phyloP scores from a whole-genome alignment of 352 stramenopile species.

The Phytophthora agathidicida region DNA sequence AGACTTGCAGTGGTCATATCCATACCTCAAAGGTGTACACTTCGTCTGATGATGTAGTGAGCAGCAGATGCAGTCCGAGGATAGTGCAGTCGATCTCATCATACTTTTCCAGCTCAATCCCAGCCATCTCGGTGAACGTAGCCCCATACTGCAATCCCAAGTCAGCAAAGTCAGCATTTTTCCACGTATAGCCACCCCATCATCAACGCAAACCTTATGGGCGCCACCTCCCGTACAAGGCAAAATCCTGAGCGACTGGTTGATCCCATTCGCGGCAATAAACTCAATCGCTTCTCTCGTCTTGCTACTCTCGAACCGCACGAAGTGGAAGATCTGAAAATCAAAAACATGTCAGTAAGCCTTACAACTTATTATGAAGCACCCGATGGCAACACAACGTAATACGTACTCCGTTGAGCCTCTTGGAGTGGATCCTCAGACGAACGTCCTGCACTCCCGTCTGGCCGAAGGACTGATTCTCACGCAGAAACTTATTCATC shows the following conservation, averaged over 20 bases:
- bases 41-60: slow-evolving; percentile 96
- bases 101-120: slow-evolving; percentile 85
- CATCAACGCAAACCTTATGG: slow-evolving; percentile 81
- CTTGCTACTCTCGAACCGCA: slow-evolving; percentile 82
- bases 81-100: slow-evolving; percentile 98
- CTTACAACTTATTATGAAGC: no score
- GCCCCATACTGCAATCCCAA: slow-evolving; percentile 56
- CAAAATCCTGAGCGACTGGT: slow-evolving; percentile 80
- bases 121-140: slow-evolving; percentile 76
- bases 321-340: slow-evolving; percentile 95
- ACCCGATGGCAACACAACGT: background rate
- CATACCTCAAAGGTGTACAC: slow-evolving; percentile 97
- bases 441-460: slow-evolving; percentile 90
- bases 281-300: slow-evolving; percentile 81
- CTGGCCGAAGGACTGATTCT: slow-evolving; percentile 79
- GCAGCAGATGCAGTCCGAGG: slow-evolving; percentile 96
- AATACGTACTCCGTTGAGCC: slow-evolving; percentile 88
- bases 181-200: background rate
- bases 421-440: slow-evolving; percentile 84
- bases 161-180: background rate
- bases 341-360: background rate
- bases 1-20: background rate
- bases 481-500: slow-evolving; percentile 88
- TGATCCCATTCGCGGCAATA: slow-evolving; percentile 75
- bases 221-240: slow-evolving; percentile 84